A percentile compares a stretch with the other conserved stretches of the same genome.
phyloP scores from a whole-genome alignment of 116 monocot species.

The Cymodocea nodosa region DNA sequence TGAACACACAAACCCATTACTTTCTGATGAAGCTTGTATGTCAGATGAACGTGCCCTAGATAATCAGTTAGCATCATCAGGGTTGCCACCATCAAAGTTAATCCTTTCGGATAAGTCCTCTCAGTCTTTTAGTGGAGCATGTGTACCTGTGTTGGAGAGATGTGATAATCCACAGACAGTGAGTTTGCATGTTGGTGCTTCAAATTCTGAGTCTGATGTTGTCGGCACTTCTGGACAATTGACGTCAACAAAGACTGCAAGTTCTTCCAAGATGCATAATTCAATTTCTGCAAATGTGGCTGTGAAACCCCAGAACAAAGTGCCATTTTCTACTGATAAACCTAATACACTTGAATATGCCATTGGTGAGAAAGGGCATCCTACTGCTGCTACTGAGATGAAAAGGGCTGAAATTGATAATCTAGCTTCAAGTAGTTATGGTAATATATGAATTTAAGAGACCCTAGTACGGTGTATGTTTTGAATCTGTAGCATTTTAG shows the following conservation, averaged over 20 bases:
- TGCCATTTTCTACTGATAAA: neutral
- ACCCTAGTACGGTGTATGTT: neutral
- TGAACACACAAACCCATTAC: neutral
- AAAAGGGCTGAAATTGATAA: neutral
- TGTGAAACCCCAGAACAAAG: neutral
- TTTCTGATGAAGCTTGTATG: neutral
- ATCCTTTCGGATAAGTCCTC: constrained; percentile 2
- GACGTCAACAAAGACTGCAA: neutral
- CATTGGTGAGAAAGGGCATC: neutral
- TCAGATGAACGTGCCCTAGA: neutral
- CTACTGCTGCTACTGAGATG: neutral
- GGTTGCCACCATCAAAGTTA: constrained; percentile 4
- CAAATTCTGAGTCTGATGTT: constrained; percentile 4
- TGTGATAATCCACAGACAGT: neutral
- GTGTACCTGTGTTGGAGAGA: neutral
- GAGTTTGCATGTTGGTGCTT: neutral
- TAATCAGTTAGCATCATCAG: neutral
- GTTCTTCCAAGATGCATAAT: neutral
- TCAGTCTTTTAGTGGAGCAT: neutral
- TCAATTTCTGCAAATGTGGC: neutral
- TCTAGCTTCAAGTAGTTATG: neutral
- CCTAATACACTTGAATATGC: neutral
- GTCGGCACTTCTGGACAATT: neutral
- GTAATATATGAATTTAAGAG: constrained; percentile 3
- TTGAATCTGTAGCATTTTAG: neutral